A percentile compares a stretch with the other conserved stretches of the same genome.
These are phyloP conservation scores for Phytophthora tentaculata DNA, from an alignment of 352 stramenopile genomes.

Conservation along the genomic window DNA sequence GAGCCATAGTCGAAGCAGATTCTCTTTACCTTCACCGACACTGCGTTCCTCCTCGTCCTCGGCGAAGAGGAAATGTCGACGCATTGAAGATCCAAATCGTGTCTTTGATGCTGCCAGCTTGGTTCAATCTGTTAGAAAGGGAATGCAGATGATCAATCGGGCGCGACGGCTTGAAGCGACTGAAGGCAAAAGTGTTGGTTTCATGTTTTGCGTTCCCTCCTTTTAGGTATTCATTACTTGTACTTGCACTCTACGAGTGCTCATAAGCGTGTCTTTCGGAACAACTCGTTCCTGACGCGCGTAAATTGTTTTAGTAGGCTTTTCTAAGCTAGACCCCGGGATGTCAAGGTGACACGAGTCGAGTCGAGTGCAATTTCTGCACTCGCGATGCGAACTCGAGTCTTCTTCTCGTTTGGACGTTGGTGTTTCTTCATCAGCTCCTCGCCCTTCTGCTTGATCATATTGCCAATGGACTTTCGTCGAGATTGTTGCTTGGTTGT, in stretches of 20 bases:
- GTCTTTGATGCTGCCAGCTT: slow-evolving; percentile 1
- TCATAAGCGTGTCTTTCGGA: slow-evolving; percentile 31
- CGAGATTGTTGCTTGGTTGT: slow-evolving; percentile 20
- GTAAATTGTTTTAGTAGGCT: too few species aligned
- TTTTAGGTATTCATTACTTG: neutral
- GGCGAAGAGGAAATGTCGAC: slow-evolving; percentile 68
- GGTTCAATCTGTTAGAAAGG: neutral
- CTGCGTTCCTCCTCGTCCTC: slow-evolving; percentile 66
- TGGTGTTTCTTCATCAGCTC: slow-evolving; percentile 38
- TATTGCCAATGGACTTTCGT: slow-evolving; percentile 32
- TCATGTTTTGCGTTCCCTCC: slow-evolving; percentile 13
- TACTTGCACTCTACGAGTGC: slow-evolving; percentile 13
- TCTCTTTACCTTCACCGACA: slow-evolving; percentile 59
- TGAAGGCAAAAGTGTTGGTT: slow-evolving; percentile 20
- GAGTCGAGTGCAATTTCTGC: slow-evolving; percentile 68
- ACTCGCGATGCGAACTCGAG: slow-evolving; percentile 35
- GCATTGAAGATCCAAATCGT: slow-evolving; percentile 35
- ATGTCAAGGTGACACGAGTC: slow-evolving; percentile 59
- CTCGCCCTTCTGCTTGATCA: slow-evolving; percentile 39
- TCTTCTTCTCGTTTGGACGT: slow-evolving; percentile 26
- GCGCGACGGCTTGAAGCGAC: slow-evolving; percentile 29
- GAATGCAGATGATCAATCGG: slow-evolving; percentile 9
- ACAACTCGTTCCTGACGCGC: too few species aligned
- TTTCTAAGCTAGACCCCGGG: slow-evolving; percentile 27
- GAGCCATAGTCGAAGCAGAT: slow-evolving; percentile 63